Conservation (phyloP, 164 flowering plant species). For the Tetracentron sinense region DNA sequence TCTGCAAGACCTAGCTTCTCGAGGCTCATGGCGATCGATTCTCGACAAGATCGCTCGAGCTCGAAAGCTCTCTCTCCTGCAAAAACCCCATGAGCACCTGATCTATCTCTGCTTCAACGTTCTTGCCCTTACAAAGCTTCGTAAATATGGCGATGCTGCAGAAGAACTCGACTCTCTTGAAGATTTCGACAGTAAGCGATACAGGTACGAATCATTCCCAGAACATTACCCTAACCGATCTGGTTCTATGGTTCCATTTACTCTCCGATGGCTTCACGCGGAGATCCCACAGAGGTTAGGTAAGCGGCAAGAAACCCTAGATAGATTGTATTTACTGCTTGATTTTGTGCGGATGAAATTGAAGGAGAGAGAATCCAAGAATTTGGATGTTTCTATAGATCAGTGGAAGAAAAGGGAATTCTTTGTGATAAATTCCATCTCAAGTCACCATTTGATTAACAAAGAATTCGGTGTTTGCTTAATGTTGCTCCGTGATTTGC, state of each 20-base stretch:
- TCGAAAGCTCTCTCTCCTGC: conserved; percentile 49
- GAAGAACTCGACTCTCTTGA: conserved; percentile 53
- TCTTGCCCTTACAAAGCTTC: conserved; percentile 72
- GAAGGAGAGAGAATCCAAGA: conserved; percentile 13
- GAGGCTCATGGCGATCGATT: conserved; percentile 83
- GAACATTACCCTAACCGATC: conserved; percentile 41
- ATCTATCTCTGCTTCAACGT: conserved; percentile 57
- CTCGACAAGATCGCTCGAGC: conserved; percentile 62
- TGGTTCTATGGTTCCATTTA: conserved; percentile 89
- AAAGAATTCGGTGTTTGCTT: conserved; percentile 68
- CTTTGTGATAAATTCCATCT: conserved; percentile 47
- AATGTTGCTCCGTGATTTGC: conserved; percentile 39
- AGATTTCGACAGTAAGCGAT: conserved; percentile 42
- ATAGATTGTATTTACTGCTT: conserved; percentile 62
- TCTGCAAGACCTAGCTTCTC: conserved; percentile 76
- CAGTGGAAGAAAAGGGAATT: conserved; percentile 65
- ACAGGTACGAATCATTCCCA: conserved; percentile 64
- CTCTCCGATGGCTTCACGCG: conserved; percentile 77
- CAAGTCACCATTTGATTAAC: conserved; percentile 53
- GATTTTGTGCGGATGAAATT: conserved; percentile 43
- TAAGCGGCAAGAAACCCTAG: conserved; percentile 51
- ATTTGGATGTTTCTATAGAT: conserved; percentile 17
- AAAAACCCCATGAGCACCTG: conserved; percentile 73
- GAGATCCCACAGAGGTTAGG: conserved; percentile 50
- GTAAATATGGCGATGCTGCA: conserved; percentile 60